Evolutionary conservation across 495 filamentous ascomycete species (phyloP).

Genomic region (Clavariopsis aquatica): DNA sequence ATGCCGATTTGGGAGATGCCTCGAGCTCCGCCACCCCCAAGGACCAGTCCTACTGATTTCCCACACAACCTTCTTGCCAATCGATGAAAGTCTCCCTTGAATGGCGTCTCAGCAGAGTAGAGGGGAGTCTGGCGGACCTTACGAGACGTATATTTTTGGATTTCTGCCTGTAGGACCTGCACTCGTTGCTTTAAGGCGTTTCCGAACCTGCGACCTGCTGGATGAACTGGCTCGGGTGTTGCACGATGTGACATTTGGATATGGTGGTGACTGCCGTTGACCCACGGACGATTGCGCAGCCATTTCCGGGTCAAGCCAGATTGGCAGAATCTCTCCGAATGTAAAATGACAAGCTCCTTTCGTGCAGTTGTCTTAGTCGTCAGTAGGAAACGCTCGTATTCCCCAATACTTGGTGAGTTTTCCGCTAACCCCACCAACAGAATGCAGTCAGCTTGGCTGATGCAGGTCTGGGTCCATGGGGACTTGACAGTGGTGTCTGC

Average conservation of each 20-base stretch:
- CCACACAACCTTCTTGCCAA: slow-evolving; percentile 88
- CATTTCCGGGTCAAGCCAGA: slow-evolving; percentile 83
- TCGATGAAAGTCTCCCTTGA: slow-evolving; percentile 95
- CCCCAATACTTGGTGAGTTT: slow-evolving; percentile 83
- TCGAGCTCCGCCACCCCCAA: slow-evolving; percentile 89
- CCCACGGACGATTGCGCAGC: slow-evolving; percentile 93
- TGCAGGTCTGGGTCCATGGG: slow-evolving; percentile 98
- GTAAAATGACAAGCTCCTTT: slow-evolving; percentile 91
- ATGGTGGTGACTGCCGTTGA: slow-evolving; percentile 98
- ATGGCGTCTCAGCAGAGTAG: slow-evolving; percentile 86
- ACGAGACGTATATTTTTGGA: slow-evolving; percentile 93
- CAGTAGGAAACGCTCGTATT: slow-evolving; percentile 92
- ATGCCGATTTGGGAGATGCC: slow-evolving; percentile 91
- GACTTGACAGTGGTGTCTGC: slow-evolving; percentile 96
- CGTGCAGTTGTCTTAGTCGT: slow-evolving; percentile 96
- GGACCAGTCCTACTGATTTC: slow-evolving; percentile 89
- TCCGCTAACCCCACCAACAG: slow-evolving; percentile 90
- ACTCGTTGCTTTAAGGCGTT: slow-evolving; percentile 89
- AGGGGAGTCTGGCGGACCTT: slow-evolving; percentile 81
- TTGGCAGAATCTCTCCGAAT: slow-evolving; percentile 84
- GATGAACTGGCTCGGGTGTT: slow-evolving; percentile 73
- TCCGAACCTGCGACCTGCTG: slow-evolving; percentile 74
- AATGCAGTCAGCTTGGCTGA: slow-evolving; percentile 93
- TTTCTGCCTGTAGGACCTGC: slow-evolving; percentile 92
- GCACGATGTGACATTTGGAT: slow-evolving; percentile 91